A percentile compares a stretch with the other conserved stretches of the same genome.
phyloP scores from a whole-genome alignment of 2,329 filamentous ascomycete species.

The Aspergillaceae sp. region DNA sequence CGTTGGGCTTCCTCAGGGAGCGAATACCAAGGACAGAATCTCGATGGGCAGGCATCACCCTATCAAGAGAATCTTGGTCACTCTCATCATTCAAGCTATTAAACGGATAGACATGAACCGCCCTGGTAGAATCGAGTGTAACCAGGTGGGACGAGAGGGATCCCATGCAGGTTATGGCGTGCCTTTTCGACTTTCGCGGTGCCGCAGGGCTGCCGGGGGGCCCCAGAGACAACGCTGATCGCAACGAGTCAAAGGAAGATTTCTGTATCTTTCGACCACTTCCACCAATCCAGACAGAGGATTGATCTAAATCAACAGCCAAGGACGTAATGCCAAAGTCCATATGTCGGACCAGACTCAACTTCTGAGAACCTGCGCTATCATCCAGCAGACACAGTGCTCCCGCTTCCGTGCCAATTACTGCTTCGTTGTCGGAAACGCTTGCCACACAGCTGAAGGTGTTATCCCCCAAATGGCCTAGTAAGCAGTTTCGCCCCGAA shows the following conservation, averaged over 20 bases:
- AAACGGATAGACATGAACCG: constrained; percentile 57
- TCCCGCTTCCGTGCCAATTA: constrained; percentile 80
- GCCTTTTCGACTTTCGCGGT: constrained; percentile 21
- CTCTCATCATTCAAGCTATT: constrained; percentile 25
- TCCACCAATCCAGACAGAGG: constrained; percentile 59
- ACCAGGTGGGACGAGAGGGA: constrained; percentile 60
- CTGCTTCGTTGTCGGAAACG: constrained; percentile 63
- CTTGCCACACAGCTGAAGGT: constrained; percentile 72
- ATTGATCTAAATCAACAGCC: constrained; percentile 48
- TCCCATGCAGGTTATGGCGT: constrained; percentile 56
- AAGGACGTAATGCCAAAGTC: constrained; percentile 63
- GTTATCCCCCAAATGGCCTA: constrained; percentile 71
- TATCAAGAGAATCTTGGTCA: constrained; percentile 19
- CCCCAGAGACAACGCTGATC: constrained; percentile 19
- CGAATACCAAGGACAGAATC: constrained; percentile 62
- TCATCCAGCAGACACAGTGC: constrained; percentile 86
- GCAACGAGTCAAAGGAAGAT: constrained; percentile 35
- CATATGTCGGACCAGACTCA: constrained; percentile 57
- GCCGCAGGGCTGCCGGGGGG: constrained; percentile 13
- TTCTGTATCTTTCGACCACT: constrained; percentile 50
- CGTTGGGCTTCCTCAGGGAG: constrained; percentile 52
- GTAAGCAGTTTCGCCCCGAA: constrained; percentile 75
- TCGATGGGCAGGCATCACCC: constrained; percentile 47
- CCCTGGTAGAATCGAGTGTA: constrained; percentile 65
- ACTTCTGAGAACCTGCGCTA: constrained; percentile 59